phyloP scores from a whole-genome alignment of 2,329 filamentous ascomycete genomes.

The Colletotrichum theobromicola region DNA sequence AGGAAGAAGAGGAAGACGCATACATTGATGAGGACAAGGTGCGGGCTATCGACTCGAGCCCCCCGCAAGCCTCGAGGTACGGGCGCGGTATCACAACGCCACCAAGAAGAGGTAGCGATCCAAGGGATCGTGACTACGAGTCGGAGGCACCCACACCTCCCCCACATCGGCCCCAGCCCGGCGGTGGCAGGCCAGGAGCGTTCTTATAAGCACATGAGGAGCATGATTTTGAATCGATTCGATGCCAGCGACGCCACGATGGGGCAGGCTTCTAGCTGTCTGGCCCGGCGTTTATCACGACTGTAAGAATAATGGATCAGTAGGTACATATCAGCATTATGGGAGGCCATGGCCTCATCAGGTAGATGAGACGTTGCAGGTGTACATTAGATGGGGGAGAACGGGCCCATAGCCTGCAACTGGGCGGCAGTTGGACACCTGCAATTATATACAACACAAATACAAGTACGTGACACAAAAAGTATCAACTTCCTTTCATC shows the following conservation, averaged over 20 bases:
- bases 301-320: constrained; percentile 21
- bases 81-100: constrained; percentile 48
- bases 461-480: background rate
- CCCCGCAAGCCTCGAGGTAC: constrained; percentile 35
- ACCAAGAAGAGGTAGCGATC: constrained; percentile 35
- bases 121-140: constrained; percentile 11
- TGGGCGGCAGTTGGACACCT: background rate
- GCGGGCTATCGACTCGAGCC: constrained; percentile 4
- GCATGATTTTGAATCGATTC: constrained; percentile 20
- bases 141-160: constrained; percentile 18
- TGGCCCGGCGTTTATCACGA: constrained; percentile 2
- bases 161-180: constrained; percentile 10
- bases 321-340: constrained; percentile 1
- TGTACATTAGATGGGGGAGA: constrained; percentile 1
- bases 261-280: background rate
- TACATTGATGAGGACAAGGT: constrained; percentile 31
- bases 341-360: background rate
- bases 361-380: background rate
- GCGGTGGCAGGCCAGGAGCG: constrained; percentile 1
- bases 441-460: constrained; percentile 5
- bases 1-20: constrained; percentile 35
- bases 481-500: background rate
- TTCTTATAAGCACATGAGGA: constrained; percentile 17
- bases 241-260: constrained; percentile 3
- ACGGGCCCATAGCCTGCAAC: background rate